Evolutionary conservation across 176 grass and related monocot species (phyloP).

Genomic region (Oryza nivara): DNA sequence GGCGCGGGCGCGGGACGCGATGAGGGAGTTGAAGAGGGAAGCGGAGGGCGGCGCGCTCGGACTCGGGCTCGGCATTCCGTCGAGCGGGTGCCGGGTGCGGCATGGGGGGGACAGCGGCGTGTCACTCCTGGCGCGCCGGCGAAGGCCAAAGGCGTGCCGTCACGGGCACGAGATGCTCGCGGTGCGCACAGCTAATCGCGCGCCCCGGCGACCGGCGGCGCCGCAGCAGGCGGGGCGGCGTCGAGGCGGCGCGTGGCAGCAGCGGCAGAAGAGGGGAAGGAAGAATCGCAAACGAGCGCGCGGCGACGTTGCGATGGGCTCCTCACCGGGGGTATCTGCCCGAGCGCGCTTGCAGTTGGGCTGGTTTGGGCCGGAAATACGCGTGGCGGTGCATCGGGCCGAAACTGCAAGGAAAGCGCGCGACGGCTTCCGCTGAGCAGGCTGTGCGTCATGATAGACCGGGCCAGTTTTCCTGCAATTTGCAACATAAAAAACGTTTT

Average conservation of each 20-base stretch:
- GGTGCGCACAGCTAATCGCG: no score
- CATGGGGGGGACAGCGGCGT: slow-evolving; percentile 1
- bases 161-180: background rate
- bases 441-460: background rate
- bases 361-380: background rate
- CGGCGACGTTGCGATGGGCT: background rate
- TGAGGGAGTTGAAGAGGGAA: slow-evolving; percentile 64
- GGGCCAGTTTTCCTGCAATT: background rate
- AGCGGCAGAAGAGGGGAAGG: background rate
- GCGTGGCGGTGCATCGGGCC: background rate
- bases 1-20: slow-evolving; percentile 46
- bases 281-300: background rate
- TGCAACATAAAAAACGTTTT: no score
- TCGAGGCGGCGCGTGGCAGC: background rate
- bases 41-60: slow-evolving; percentile 18
- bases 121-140: background rate
- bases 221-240: background rate
- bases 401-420: background rate
- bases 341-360: background rate
- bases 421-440: background rate
- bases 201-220: no score
- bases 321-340: no score
- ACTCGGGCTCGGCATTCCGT: slow-evolving; percentile 51
- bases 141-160: background rate
- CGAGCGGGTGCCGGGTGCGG: slow-evolving; percentile 33